phyloP scores from a whole-genome alignment of 352 stramenopile species.

The Phytopythium ostracodes region DNA sequence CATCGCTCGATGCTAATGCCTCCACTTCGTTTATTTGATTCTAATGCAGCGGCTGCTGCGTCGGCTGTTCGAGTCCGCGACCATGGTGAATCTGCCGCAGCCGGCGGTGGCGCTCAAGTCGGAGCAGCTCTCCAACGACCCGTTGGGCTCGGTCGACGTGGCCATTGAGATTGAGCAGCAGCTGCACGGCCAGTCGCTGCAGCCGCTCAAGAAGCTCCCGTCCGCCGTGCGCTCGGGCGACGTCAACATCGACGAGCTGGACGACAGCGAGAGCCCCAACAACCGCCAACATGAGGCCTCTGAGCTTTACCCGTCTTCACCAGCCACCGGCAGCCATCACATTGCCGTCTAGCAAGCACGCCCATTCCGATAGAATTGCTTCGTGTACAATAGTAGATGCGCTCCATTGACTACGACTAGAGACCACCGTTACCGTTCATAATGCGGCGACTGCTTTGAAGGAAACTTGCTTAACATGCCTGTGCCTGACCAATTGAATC shows the following conservation, averaged over 20 bases:
- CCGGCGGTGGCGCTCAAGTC: constrained; percentile 38
- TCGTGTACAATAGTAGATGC: constrained; percentile 6
- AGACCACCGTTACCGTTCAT: too few species aligned
- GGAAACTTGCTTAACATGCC: background rate
- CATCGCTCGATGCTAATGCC: background rate
- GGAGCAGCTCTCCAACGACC: constrained; percentile 24
- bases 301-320: background rate
- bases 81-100: constrained; percentile 39
- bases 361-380: constrained; percentile 1
- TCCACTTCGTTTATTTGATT: background rate
- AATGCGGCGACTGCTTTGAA: too few species aligned
- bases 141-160: constrained; percentile 23
- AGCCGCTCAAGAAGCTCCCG: constrained; percentile 38
- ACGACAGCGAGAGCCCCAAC: background rate
- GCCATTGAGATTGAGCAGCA: constrained; percentile 34
- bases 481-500: background rate
- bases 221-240: constrained; percentile 22
- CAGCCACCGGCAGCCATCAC: constrained; percentile 3
- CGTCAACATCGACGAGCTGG: background rate
- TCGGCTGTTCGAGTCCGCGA: constrained; percentile 46
- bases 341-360: constrained; percentile 10
- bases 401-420: background rate
- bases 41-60: constrained; percentile 27
- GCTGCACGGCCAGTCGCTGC: constrained; percentile 22
- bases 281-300: background rate